Conservation (phyloP, 495 filamentous ascomycete genomes). For the Aeminium ludgeri region DNA sequence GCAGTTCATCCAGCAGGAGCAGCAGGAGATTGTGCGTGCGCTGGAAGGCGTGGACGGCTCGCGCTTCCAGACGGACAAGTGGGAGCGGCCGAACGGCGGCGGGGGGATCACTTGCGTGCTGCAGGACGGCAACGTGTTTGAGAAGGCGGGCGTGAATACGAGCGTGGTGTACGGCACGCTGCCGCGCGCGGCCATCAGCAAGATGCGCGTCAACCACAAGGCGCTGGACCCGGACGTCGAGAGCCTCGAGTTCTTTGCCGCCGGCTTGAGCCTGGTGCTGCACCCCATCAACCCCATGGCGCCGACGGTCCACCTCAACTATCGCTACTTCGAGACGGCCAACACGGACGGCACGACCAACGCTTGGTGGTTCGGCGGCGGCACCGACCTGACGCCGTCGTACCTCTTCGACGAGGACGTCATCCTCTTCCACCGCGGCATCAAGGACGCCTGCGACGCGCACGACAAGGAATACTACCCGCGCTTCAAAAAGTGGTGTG, state of each 20-base stretch:
- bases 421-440: constrained; percentile 84
- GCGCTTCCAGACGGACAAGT: constrained; percentile 66
- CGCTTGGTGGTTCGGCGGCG: constrained; percentile 96
- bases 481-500: constrained; percentile 95
- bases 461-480: constrained; percentile 89
- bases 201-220: constrained; percentile 94
- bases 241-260: constrained; percentile 81
- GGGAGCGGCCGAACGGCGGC: constrained; percentile 75
- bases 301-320: constrained; percentile 95
- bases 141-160: constrained; percentile 94
- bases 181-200: constrained; percentile 68
- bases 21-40: constrained; percentile 65
- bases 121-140: constrained; percentile 91
- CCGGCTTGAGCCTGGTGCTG: constrained; percentile 78
- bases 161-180: constrained; percentile 88
- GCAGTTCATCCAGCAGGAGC: constrained; percentile 78
- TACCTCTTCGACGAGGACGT: constrained; percentile 96
- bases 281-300: constrained; percentile 93
- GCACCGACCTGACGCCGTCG: constrained; percentile 79
- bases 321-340: constrained; percentile 95
- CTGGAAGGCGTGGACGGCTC: constrained; percentile 67
- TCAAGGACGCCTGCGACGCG: constrained; percentile 85
- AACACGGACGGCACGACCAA: constrained; percentile 54
- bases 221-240: constrained; percentile 63
- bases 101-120: constrained; percentile 80